These are phyloP conservation scores for Debaryomyces psychrophilus DNA, from an alignment of 1,139 yeast genomes.

Conservation along the genomic window DNA sequence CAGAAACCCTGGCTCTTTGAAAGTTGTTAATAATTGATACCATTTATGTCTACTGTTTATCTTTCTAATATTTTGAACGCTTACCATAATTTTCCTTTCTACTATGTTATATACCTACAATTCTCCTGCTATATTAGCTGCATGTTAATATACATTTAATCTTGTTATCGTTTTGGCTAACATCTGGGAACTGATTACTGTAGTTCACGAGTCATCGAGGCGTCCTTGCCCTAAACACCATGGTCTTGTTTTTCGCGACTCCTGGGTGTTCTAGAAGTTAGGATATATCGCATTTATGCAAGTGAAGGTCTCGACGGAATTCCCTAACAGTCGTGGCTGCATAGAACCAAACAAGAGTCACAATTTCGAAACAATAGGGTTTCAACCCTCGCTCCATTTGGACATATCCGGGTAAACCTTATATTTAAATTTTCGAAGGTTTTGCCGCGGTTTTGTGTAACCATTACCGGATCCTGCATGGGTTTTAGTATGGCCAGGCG, in stretches of 20 bases:
- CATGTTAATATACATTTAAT: constrained; percentile 2
- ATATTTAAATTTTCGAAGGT: background rate
- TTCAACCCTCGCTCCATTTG: background rate
- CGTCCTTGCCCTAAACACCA: background rate
- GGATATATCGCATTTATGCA: constrained; percentile 3
- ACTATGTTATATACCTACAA: constrained; percentile 3
- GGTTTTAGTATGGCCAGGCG: constrained; percentile 1
- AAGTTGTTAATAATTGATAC: constrained; percentile 47
- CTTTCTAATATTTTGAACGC: background rate
- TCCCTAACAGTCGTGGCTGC: background rate
- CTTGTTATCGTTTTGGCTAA: background rate
- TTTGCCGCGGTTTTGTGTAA: constrained; percentile 8
- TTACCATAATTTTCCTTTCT: constrained; percentile 1
- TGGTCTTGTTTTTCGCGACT: background rate
- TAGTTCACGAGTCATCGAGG: too few species aligned
- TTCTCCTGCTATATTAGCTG: background rate
- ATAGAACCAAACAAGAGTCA: background rate
- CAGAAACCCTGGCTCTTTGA: constrained; percentile 48
- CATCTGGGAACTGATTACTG: too few species aligned
- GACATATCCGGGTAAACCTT: background rate
- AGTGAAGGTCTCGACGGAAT: background rate
- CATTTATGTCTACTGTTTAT: background rate
- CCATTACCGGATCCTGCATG: background rate
- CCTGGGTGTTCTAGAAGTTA: background rate
- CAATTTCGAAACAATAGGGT: background rate